These are phyloP conservation scores for Solanum etuberosum DNA, from an alignment of 257 asterid species.

Conservation along the genomic window DNA sequence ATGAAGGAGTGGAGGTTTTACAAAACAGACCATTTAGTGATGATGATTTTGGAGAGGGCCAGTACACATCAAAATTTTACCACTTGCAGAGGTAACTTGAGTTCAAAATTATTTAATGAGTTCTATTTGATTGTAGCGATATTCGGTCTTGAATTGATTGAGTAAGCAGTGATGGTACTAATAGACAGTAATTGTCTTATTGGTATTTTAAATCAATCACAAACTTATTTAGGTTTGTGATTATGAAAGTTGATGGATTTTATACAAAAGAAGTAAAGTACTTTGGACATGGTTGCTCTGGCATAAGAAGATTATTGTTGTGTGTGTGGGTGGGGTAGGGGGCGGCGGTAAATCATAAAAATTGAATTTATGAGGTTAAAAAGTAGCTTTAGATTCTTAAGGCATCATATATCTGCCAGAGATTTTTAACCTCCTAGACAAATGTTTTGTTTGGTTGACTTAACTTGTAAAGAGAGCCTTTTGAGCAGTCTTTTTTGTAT, in stretches of 20 bases:
- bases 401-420: neutral
- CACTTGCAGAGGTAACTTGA: conserved; percentile 1
- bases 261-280: neutral
- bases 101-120: neutral
- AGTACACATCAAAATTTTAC: neutral
- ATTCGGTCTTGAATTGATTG: neutral
- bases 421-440: neutral
- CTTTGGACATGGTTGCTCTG: neutral
- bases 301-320: neutral
- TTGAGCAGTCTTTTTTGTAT: neutral
- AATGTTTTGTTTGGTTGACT: neutral
- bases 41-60: conserved; percentile 1
- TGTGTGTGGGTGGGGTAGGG: neutral
- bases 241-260: neutral
- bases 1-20: conserved; percentile 87
- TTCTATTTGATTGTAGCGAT: neutral
- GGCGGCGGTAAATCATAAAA: neutral
- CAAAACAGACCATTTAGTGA: conserved; percentile 76
- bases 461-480: neutral
- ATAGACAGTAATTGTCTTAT: neutral
- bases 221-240: neutral
- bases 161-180: neutral
- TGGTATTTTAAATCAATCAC: neutral
- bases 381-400: neutral
- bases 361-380: neutral